Conservation (phyloP, 2,329 filamentous ascomycete species). For the Colletotrichum acutatum region DNA sequence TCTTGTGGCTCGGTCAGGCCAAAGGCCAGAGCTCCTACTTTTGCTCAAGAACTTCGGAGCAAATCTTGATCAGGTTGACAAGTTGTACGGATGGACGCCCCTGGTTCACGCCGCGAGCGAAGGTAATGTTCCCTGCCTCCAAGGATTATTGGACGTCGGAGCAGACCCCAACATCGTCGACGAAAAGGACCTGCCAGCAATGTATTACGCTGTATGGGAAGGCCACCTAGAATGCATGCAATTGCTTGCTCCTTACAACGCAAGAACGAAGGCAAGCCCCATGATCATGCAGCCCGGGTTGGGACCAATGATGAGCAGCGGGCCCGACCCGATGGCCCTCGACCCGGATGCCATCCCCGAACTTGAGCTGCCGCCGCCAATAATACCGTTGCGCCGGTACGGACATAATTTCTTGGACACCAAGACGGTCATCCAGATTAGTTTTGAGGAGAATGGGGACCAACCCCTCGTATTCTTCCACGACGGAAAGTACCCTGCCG, state of each 20-base stretch:
- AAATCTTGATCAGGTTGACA: conserved; percentile 91
- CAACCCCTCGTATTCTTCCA: conserved; percentile 94
- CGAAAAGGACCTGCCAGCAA: conserved; percentile 91
- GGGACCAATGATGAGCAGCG: conserved; percentile 57
- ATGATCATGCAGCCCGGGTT: conserved; percentile 56
- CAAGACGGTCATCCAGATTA: conserved; percentile 94
- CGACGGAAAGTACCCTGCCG: conserved; percentile 94
- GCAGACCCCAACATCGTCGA: conserved; percentile 85
- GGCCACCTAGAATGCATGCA: conserved; percentile 95
- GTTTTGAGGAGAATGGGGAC: conserved; percentile 81
- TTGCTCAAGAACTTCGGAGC: conserved; percentile 88
- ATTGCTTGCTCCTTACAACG: conserved; percentile 75
- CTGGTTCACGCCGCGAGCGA: conserved; percentile 97
- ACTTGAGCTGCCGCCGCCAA: conserved; percentile 91
- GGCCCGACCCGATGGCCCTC: conserved; percentile 71
- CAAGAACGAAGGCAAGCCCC: conserved; percentile 54
- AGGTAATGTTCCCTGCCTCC: conserved; percentile 89
- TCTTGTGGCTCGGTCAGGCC: conserved; percentile 88
- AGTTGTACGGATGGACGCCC: conserved; percentile 97
- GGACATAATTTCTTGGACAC: conserved; percentile 99
- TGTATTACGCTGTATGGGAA: conserved; percentile 99
- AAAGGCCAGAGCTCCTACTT: conserved; percentile 81
- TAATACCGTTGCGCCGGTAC: conserved; percentile 93
- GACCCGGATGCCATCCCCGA: conserved; percentile 92
- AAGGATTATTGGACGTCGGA: conserved; percentile 81